Conservation (phyloP, 83 land plant species). For the Thuja plicata region DNA sequence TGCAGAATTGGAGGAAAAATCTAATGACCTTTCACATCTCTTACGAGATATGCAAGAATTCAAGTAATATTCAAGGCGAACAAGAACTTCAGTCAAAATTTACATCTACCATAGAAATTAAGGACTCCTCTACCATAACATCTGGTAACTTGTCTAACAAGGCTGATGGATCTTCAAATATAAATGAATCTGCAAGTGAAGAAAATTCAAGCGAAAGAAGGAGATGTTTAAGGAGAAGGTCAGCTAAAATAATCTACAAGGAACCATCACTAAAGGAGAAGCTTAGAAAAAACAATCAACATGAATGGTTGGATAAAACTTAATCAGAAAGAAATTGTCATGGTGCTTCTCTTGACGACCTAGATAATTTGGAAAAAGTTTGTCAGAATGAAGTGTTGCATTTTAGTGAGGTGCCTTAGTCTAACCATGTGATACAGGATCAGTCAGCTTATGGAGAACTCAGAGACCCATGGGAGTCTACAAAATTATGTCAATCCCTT, state of each 20-base stretch:
- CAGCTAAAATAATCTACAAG: constrained; percentile 12
- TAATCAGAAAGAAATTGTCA: not conserved
- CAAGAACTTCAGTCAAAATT: not conserved
- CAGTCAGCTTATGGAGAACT: not conserved
- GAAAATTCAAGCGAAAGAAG: constrained; percentile 5
- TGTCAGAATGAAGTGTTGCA: not conserved
- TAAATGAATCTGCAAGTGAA: constrained; percentile 5
- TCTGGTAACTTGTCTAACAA: not conserved
- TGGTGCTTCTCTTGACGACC: not conserved
- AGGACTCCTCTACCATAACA: not conserved
- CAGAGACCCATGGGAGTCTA: not conserved
- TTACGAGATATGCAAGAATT: not conserved
- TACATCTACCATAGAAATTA: not conserved
- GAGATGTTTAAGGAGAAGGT: not conserved
- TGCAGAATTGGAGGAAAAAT: not conserved
- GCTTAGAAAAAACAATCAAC: constrained; percentile 1
- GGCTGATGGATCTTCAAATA: not conserved
- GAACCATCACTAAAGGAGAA: not conserved
- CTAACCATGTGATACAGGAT: not conserved
- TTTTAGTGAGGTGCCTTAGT: not conserved
- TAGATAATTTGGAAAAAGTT: constrained; percentile 2
- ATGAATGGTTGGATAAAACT: not conserved
- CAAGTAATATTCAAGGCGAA: not conserved
- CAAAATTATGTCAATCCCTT: not conserved
- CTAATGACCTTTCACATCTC: not conserved